These are phyloP conservation scores for Grosmannia penicillata DNA, from an alignment of 2,329 filamentous ascomycete genomes.

Conservation along the genomic window DNA sequence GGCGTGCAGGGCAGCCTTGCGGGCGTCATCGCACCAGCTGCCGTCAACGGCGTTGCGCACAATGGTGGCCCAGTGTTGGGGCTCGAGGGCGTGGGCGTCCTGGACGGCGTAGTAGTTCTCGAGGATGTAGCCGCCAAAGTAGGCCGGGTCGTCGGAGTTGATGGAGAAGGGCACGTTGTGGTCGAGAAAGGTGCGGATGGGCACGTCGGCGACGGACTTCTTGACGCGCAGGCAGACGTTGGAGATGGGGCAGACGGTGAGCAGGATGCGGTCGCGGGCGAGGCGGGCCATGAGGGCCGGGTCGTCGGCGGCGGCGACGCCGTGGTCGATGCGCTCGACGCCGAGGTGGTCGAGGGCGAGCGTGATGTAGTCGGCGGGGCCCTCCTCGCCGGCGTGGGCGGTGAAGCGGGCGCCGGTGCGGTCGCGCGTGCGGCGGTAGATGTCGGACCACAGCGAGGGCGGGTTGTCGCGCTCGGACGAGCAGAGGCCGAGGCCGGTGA, in stretches of 20 bases:
- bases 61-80: slow-evolving; percentile 54
- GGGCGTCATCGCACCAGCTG: slow-evolving; percentile 51
- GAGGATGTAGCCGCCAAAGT: slow-evolving; percentile 61
- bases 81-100: slow-evolving; percentile 47
- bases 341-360: slow-evolving; percentile 46
- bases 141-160: slow-evolving; percentile 62
- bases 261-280: slow-evolving; percentile 38
- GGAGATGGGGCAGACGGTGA: slow-evolving; percentile 60
- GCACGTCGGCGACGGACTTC: slow-evolving; percentile 35
- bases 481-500: slow-evolving; percentile 16
- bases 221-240: slow-evolving; percentile 53
- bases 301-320: slow-evolving; percentile 50
- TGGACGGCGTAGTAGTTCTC: slow-evolving; percentile 67
- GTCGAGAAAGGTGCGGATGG: slow-evolving; percentile 48
- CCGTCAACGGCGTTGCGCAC: slow-evolving; percentile 46
- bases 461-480: slow-evolving; percentile 21
- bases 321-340: slow-evolving; percentile 60
- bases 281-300: slow-evolving; percentile 41
- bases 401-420: slow-evolving; percentile 33
- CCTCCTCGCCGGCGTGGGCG: slow-evolving; percentile 65
- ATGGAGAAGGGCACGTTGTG: slow-evolving; percentile 52
- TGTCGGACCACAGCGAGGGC: slow-evolving; percentile 38
- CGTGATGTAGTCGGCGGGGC: slow-evolving; percentile 49
- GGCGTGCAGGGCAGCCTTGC: slow-evolving; percentile 43
- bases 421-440: slow-evolving; percentile 39